These are phyloP conservation scores for Chrysoporthe austroafricana DNA, from an alignment of 2,329 filamentous ascomycete genomes.

Conservation along the genomic window DNA sequence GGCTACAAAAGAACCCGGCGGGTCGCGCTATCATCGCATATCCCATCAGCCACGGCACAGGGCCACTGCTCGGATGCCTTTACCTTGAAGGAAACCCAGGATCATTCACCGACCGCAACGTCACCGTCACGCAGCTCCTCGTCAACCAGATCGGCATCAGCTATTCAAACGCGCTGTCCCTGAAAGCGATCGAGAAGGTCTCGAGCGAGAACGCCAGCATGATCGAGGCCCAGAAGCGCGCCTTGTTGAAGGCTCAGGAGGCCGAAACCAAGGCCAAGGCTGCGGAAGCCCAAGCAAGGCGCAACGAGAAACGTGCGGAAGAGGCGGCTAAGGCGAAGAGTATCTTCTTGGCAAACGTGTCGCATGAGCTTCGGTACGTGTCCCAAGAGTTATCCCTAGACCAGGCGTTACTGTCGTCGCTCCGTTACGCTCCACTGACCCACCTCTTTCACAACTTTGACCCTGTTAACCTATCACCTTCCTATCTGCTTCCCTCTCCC, in stretches of 20 bases:
- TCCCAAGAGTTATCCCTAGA: not conserved
- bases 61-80: constrained; percentile 71
- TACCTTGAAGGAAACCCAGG: constrained; percentile 77
- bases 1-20: constrained; percentile 68
- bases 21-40: constrained; percentile 74
- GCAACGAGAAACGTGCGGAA: constrained; percentile 80
- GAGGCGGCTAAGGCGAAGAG: constrained; percentile 83
- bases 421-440: too few species aligned
- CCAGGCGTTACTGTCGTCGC: too few species aligned
- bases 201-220: constrained; percentile 79
- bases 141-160: constrained; percentile 79
- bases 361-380: constrained; percentile 68
- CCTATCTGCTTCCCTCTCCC: not conserved
- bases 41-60: constrained; percentile 74
- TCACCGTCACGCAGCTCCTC: constrained; percentile 68
- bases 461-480: too few species aligned
- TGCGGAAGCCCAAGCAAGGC: constrained; percentile 75
- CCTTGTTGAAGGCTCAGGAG: constrained; percentile 71
- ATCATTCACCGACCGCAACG: constrained; percentile 73
- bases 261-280: constrained; percentile 77
- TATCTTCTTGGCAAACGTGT: constrained; percentile 80
- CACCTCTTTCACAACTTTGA: too few species aligned
- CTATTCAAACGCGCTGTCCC: constrained; percentile 68
- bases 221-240: constrained; percentile 76
- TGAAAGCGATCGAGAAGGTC: constrained; percentile 75